Evolutionary conservation across 2,329 filamentous ascomycete species (phyloP), one percentile per base, ranked within the genome.

Genomic region (Intubia oerlemansii): DNA sequence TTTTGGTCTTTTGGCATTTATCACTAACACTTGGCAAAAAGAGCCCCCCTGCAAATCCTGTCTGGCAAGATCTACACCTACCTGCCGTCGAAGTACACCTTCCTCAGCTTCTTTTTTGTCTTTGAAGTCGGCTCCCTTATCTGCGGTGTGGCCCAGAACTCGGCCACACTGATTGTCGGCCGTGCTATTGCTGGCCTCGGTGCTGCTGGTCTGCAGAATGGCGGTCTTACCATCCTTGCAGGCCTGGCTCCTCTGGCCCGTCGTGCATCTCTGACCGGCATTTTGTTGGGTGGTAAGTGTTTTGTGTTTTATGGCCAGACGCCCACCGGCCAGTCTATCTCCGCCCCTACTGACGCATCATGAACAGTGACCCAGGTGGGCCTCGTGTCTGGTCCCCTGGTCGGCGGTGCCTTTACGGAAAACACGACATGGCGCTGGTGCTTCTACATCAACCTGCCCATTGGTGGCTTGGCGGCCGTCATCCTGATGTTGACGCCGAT

Each of bases 81-180:
- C 42, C 67, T 66, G 36, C 47, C 54, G 10, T 51, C 66, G 33
- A 57, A 56, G 39, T 52, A 48, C 28, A 52, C 51, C 1, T 69
- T 60, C 40, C 46, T 68, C 5, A 17, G 44, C 15, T 44, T 50
- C 8, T 50, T 71, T 22, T 32, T 54, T 29, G 48, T 66, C 31
- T 66, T 71, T 31, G 62, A 66, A 40, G 32, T 65, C 5, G 63
- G 65, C 12, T 57, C 52, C 18, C 42, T 62, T 17, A 50, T 69
- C 32, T 67, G 63, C 38, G 49, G 60, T 35, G 37, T 53, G 36
- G 54, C 57, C 5, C 54, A 54, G 32, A 52, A 52, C 35, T 53
- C 57, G 18, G 51, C 52, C 21, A 47, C 58, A 26, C 53, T 62
- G 17, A 59, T 65, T 32, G 54, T 56, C 38, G 61, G 59, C 29